Percentiles rank a stretch among this genome's conserved stretches.
phyloP scores from a whole-genome alignment of 192 early-diverging fungal species.

The Pilobolus umbonatus region DNA sequence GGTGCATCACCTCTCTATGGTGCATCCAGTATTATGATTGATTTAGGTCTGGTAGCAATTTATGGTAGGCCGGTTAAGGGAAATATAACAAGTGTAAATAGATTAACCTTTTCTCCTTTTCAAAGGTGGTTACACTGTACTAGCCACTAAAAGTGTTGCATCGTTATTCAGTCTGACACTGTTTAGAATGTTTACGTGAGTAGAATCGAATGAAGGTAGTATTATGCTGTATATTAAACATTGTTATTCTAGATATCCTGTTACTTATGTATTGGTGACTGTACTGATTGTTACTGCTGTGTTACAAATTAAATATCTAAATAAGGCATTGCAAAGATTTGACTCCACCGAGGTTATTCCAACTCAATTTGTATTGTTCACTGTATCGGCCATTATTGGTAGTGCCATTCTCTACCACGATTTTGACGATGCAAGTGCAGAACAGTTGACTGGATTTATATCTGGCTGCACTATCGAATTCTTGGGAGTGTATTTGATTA shows the following conservation, averaged over 20 bases:
- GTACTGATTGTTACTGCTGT: constrained; percentile 58
- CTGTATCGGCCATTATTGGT: constrained; percentile 63
- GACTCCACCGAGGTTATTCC: constrained; percentile 72
- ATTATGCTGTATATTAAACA: neutral
- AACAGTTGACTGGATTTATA: constrained; percentile 45
- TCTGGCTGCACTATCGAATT: constrained; percentile 58
- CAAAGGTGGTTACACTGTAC: constrained; percentile 66
- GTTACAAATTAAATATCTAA: constrained; percentile 60
- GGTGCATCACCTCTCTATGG: constrained; percentile 46
- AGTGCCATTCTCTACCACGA: constrained; percentile 63
- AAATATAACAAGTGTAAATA: too few species aligned
- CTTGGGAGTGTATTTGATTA: constrained; percentile 66
- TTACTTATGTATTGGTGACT: constrained; percentile 58
- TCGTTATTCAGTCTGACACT: constrained; percentile 60
- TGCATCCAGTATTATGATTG: constrained; percentile 52
- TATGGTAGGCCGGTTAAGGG: constrained; percentile 57
- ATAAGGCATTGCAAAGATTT: constrained; percentile 59
- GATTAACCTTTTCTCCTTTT: constrained; percentile 7
- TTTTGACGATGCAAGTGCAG: constrained; percentile 50
- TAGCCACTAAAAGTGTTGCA: constrained; percentile 65
- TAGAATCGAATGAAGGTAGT: neutral
- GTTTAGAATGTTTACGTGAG: constrained; percentile 55
- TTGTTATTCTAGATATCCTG: constrained; percentile 39
- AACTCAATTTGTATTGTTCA: constrained; percentile 75
- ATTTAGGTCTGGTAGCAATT: constrained; percentile 62